Evolutionary conservation across 441 rosid species (phyloP), one percentile per base, ranked within the genome.

Genomic region (Jatropha multifida): DNA sequence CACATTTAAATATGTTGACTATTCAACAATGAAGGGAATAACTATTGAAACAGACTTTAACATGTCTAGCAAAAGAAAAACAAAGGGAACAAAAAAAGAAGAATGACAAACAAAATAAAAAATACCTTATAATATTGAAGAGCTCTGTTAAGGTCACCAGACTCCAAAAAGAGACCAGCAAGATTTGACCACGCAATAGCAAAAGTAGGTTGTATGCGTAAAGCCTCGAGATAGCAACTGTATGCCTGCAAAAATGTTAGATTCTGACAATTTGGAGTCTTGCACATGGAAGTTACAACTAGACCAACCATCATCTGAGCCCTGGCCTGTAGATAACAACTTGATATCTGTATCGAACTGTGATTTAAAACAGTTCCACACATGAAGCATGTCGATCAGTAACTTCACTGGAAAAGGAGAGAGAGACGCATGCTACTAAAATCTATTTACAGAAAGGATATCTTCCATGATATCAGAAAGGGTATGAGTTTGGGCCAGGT

Each of bases 141-240:
- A 77, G 99, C 99, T 86, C 92, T 87, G 74, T 87, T 90, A 73
- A 91, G 88, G 85, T 96, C 98, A 67, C 99, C 99, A 52, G 96
- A 89, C 84, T 96, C 98, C 98, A 96, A 88, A 81, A 92, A 91
- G 81, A 96, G 97, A 83, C 96, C 98, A 71, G 98, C 99, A 85
- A 96, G 96, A 85, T 94, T 96, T 59, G 98, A 96, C 98, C 99
- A 96, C 41, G 99, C 99, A 76, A 94, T 89, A 17, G 99, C 98
- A 89, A 92, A 96, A 62, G 88, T 91, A 65, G 99, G 99, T 79
- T 96, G 97, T 78, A 96, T 96, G 71, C 94, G 93, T 72, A 96
- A 76, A 80, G 98, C 98, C 91, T 96, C 98, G 44, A 94, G 82
- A 82, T 94, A 92, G 80, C 98, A 94, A 81, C 95, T 89, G 90